Percentiles rank a stretch among this genome's conserved stretches.
Conservation (phyloP, 441 rosid species). For the Pelargonium australe region DNA sequence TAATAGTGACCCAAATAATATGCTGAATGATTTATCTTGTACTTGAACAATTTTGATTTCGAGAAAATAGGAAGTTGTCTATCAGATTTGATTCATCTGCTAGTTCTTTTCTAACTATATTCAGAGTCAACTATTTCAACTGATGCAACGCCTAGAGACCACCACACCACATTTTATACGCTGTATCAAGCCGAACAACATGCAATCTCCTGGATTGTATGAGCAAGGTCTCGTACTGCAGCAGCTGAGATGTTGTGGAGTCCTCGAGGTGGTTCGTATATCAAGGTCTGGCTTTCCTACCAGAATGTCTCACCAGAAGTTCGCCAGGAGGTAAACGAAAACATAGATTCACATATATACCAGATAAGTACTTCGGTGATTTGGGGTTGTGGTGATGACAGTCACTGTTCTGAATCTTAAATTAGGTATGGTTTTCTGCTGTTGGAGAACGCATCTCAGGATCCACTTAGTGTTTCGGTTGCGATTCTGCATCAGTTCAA, state of each 20-base stretch:
- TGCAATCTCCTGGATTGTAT: constrained; percentile 78
- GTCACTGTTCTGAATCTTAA: constrained; percentile 19
- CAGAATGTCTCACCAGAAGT: constrained; percentile 93
- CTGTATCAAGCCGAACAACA: constrained; percentile 89
- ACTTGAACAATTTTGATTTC: background rate
- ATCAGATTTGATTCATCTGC: constrained; percentile 7
- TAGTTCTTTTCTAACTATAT: constrained; percentile 15
- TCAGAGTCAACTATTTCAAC: constrained; percentile 87
- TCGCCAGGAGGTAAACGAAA: constrained; percentile 67
- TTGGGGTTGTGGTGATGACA: constrained; percentile 16
- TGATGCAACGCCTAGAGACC: constrained; percentile 92
- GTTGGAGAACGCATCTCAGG: constrained; percentile 69
- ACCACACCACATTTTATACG: constrained; percentile 98
- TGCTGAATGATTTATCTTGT: background rate
- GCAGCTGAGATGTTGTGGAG: constrained; percentile 97
- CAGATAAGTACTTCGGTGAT: constrained; percentile 1
- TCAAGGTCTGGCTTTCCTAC: constrained; percentile 98
- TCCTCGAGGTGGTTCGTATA: constrained; percentile 94
- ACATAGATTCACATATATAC: background rate
- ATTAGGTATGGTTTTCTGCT: constrained; percentile 95
- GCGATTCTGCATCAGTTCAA: constrained; percentile 97
- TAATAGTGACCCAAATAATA: background rate
- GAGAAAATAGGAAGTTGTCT: background rate
- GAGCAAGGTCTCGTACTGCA: constrained; percentile 91
- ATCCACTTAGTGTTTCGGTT: constrained; percentile 91